phyloP scores from a whole-genome alignment of 805 yeast species.

The Danielia oregonensis region DNA sequence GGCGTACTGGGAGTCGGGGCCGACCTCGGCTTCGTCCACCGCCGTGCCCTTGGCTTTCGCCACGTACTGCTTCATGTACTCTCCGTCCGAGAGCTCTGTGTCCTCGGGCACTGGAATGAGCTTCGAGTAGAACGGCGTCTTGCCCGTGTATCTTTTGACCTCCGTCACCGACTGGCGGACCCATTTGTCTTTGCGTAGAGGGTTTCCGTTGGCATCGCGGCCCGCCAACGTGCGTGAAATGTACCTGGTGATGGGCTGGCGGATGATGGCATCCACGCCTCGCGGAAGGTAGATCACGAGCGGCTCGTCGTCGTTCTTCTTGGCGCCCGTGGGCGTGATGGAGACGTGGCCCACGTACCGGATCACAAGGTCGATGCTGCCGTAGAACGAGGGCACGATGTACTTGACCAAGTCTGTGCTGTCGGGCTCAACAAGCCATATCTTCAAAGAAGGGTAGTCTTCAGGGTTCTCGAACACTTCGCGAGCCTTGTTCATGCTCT shows the following conservation, averaged over 20 bases:
- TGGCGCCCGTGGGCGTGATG: slow-evolving; percentile 54
- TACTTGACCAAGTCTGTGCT: slow-evolving; percentile 22
- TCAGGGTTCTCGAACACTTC: slow-evolving; percentile 21
- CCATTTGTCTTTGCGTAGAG: slow-evolving; percentile 20
- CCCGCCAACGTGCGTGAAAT: slow-evolving; percentile 35
- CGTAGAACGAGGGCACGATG: slow-evolving; percentile 68
- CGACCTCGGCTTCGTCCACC: not conserved
- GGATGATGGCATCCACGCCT: slow-evolving; percentile 49
- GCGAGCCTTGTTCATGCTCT: slow-evolving; percentile 27
- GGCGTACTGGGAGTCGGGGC: slow-evolving; percentile 1
- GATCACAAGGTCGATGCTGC: slow-evolving; percentile 61
- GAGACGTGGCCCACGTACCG: slow-evolving; percentile 63
- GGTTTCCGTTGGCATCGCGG: slow-evolving; percentile 20
- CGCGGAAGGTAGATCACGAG: slow-evolving; percentile 48
- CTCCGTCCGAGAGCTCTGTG: not conserved
- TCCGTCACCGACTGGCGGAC: slow-evolving; percentile 16
- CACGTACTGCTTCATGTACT: slow-evolving; percentile 1
- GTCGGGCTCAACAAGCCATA: slow-evolving; percentile 13
- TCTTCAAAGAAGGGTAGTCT: slow-evolving; percentile 18
- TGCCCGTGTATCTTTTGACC: slow-evolving; percentile 17
- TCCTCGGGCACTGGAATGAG: slow-evolving; percentile 4
- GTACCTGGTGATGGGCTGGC: slow-evolving; percentile 49
- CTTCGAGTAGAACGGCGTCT: slow-evolving; percentile 12
- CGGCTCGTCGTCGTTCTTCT: slow-evolving; percentile 21
- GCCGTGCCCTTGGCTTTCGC: slow-evolving; percentile 1